Percentiles rank a stretch among this genome's conserved stretches.
phyloP scores from a whole-genome alignment of 768 basidiomycete species.

The Pulveroboletus ravenelii region DNA sequence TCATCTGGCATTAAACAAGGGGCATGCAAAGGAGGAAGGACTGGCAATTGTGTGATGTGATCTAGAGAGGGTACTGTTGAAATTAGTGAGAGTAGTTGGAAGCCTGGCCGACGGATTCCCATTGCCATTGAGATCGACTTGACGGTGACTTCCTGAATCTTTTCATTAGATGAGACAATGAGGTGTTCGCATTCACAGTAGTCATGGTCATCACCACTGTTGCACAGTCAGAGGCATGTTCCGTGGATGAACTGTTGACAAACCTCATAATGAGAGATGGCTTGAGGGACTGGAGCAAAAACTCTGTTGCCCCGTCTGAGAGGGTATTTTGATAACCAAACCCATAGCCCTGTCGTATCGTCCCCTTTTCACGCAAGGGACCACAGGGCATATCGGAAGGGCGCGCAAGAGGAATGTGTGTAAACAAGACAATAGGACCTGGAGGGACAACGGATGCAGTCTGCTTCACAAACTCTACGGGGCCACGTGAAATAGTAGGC shows the following conservation, averaged over 20 bases:
- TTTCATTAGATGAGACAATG: conserved; percentile 19
- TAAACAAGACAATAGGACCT: conserved; percentile 66
- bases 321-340: conserved; percentile 83
- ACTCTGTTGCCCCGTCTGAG: conserved; percentile 57
- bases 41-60: conserved; percentile 29
- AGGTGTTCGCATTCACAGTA: conserved; percentile 77
- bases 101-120: conserved; percentile 80
- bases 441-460: conserved; percentile 26
- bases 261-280: conserved; percentile 78
- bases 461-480: conserved; percentile 51
- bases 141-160: conserved; percentile 72
- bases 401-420: conserved; percentile 85
- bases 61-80: conserved; percentile 30
- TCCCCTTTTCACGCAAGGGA: conserved; percentile 67
- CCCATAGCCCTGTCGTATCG: conserved; percentile 69
- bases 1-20: conserved; percentile 86
- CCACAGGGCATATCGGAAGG: conserved; percentile 69
- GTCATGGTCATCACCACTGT: conserved; percentile 91
- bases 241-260: conserved; percentile 8
- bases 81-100: conserved; percentile 80
- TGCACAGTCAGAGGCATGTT: conserved; percentile 6
- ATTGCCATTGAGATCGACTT: conserved; percentile 90
- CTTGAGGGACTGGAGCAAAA: conserved; percentile 57
- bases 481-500: conserved; percentile 43
- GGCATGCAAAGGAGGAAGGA: conserved; percentile 41